Base-by-base conservation (phyloP, 768 basidiomycete species). In the Dendrothele bispora region DNA sequence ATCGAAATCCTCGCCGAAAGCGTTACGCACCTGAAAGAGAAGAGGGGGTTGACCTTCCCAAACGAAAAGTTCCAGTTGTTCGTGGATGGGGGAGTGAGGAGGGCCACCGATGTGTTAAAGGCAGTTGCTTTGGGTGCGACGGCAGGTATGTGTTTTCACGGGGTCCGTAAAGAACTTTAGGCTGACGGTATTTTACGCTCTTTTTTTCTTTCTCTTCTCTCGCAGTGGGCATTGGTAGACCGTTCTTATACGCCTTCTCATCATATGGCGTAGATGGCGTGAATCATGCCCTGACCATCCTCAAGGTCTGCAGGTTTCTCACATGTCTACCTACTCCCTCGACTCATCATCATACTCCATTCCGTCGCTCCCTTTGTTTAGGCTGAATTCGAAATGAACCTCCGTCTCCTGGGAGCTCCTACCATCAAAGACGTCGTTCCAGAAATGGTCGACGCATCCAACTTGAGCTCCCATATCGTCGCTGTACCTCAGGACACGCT, bases 381-480 rank as follows among this genome's bases (percentile, higher is more conserved):
- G 92, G 91, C 95, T 56, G 95, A 99, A 65, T 92, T 99, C 57
- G 91, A 95, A 73, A 98, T 98, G 95, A 94, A 95, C 67, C 79
- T 98, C 80, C 86, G 95, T 14, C 74, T 98, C 2, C 67, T 99
- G 24, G 95, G 95, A 6, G 94, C 94, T 1, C 82, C 76, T 3
- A 87, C 79, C 0, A 64, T 98, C 36, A 77, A 76, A 44, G 91
- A 98, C 27, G 71, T 98, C 47, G 81, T 83, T 1, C 90, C 88
- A 0, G 80, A 83, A 36, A 95, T 98, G 95, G 91, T 98, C 7
- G 92, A 98, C 53, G 83, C 84, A 11, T 79, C 80, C 1, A 85
- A 82, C 43, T 67, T 95, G 25, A 71, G 73, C 43, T 64, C 74
- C 21, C 92, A 92, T 58, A 64, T 83, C 17, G 84, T 81, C 2